Conservation (phyloP, 192 early-diverging fungal species). For the Coemansia sp. region DNA sequence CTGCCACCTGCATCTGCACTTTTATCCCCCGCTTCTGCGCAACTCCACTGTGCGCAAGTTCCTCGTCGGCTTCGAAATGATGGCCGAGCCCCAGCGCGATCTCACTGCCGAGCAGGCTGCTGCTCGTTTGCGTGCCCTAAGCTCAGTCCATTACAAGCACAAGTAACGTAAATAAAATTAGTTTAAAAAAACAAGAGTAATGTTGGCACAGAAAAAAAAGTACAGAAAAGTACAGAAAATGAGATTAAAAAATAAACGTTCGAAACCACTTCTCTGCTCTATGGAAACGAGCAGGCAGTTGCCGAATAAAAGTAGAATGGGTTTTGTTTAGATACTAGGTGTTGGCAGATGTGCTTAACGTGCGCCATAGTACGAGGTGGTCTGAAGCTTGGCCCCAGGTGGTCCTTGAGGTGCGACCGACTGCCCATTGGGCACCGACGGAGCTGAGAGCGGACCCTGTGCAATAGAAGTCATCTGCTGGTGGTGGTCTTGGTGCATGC, state of each 20-base stretch:
- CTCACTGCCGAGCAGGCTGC: slow-evolving; percentile 93
- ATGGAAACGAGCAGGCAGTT: no score
- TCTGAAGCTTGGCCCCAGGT: slow-evolving; percentile 24
- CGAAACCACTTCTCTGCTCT: no score
- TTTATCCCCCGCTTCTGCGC: slow-evolving; percentile 92
- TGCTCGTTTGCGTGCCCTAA: slow-evolving; percentile 62
- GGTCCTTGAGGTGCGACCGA: slow-evolving; percentile 2
- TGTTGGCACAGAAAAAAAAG: slow-evolving; percentile 1
- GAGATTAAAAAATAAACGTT: background rate
- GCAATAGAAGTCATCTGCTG: slow-evolving; percentile 4
- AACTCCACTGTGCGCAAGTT: slow-evolving; percentile 92
- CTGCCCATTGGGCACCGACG: slow-evolving; percentile 4
- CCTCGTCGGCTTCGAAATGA: slow-evolving; percentile 93
- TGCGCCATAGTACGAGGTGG: slow-evolving; percentile 21
- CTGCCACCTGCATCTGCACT: slow-evolving; percentile 89
- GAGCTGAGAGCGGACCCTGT: slow-evolving; percentile 7
- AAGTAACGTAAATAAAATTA: background rate
- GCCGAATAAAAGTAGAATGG: background rate
- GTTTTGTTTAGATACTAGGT: background rate
- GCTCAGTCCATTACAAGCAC: slow-evolving; percentile 29
- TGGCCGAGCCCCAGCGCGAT: slow-evolving; percentile 92
- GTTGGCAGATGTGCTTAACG: background rate
- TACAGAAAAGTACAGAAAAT: slow-evolving; percentile 8
- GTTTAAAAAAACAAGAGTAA: background rate
- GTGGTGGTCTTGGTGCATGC: background rate